Evolutionary conservation across 2,329 filamentous ascomycete species (phyloP), one percentile per base, ranked within the genome.

Genomic region (Aspergillus sp.): DNA sequence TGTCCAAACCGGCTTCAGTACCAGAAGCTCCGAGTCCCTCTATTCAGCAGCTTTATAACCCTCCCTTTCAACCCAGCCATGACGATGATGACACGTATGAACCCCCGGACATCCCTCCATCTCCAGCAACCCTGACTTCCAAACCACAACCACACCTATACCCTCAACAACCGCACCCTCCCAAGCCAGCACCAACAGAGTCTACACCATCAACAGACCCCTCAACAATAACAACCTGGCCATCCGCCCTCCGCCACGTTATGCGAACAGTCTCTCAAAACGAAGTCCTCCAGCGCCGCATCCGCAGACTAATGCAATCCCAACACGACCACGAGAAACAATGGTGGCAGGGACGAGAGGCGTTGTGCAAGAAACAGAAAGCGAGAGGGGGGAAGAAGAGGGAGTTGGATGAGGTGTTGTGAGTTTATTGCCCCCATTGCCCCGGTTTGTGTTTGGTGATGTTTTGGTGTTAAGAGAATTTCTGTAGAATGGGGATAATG

Each of bases 261-360:
- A 78, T 76, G 69, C 71, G 69, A 45, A 70, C 70, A 3, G 68
- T 78, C 17, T 64, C 67, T 0, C 69, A 68, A 38, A 72, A 75
- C 50, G 72, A 77, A 47, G 61, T 64, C 27, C 63, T 71, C 1
- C 63, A 75, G 38, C 62, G 65, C 13, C 70, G 72, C 9, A 73
- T 80, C 52, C 70, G 71, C 17, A 62, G 82, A 67, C 72, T 86
- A 64, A 84, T 86, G 50, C 74, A 74, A 47, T 75, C 80, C 38
- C 83, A 86, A 61, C 76, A 82, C 56, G 73, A 75, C 37, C 78
- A 85, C 56, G 81, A 86, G 54, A 74, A 74, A 53, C 75, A 80
- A 54, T 86, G 83, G 77, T 81, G 76, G 68, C 63, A 70, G 22
- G 75, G 74, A 1, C 73, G 80, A 2, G 63, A 76, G 48, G 75